These are phyloP conservation scores for Rhododendron vialii DNA, from an alignment of 148 eudicot genomes.

Conservation along the genomic window DNA sequence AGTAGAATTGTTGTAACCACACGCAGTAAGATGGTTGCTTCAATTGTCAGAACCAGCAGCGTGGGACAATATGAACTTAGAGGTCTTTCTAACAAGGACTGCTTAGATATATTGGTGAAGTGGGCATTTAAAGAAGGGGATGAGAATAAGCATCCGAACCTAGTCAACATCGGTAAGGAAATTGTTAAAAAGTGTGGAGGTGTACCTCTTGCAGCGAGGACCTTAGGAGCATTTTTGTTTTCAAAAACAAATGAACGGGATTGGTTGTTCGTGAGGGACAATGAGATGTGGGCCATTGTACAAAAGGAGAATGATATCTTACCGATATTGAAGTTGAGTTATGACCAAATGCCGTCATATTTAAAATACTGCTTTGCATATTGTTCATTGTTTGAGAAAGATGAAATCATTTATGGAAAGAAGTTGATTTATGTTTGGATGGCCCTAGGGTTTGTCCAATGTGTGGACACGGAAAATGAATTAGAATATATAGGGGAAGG, in stretches of 20 bases:
- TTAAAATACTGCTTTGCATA: not conserved
- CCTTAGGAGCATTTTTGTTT: not conserved
- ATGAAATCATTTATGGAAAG: not conserved
- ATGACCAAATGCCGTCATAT: not conserved
- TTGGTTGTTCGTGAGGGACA: slow-evolving; percentile 7
- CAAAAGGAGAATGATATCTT: not conserved
- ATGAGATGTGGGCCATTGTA: not conserved
- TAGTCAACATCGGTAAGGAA: slow-evolving; percentile 16
- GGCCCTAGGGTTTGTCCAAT: not conserved
- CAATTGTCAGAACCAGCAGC: not conserved
- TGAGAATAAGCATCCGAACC: not conserved
- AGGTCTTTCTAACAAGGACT: slow-evolving; percentile 5
- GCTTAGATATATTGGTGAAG: slow-evolving; percentile 17
- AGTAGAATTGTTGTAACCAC: slow-evolving; percentile 26
- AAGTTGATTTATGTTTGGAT: not conserved
- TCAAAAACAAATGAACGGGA: not conserved
- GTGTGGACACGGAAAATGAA: too few relatives aligned
- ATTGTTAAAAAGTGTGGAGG: slow-evolving; percentile 23
- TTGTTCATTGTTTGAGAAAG: not conserved
- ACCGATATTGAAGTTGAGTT: not conserved
- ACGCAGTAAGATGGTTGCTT: slow-evolving; percentile 17
- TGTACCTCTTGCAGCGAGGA: slow-evolving; percentile 13
- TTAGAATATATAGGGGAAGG: not conserved
- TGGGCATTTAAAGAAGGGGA: slow-evolving; percentile 23
- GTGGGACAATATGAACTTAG: not conserved